Base-by-base conservation (phyloP, 2,329 filamentous ascomycete species). In the Beauveria varroae region DNA sequence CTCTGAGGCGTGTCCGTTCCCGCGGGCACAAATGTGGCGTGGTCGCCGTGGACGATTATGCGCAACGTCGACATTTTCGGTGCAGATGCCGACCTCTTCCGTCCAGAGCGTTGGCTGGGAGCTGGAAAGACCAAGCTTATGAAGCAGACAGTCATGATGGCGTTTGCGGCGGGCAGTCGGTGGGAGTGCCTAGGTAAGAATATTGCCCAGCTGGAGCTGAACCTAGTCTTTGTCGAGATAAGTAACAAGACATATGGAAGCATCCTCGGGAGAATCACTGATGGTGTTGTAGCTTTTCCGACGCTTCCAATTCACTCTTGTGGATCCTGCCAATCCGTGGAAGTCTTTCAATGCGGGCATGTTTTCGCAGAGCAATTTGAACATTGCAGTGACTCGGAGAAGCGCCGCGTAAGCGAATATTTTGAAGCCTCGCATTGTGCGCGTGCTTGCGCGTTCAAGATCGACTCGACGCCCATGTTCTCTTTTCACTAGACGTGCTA, bases 171-270 rank as follows among this genome's bases (percentile, higher is more conserved):
- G 37, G 72, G 72, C 1, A 52, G 60, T 22, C 63, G 65, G 20
- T 72, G 67, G 62, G 63, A 65, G 46, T 74, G 72, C 51, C 60
- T 72, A 6, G 72, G 72, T 1, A 68, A 68, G 56, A 67, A 67
- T 18, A 65, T 72, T 40, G 71, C 71, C 5, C 52, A 67, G 26
- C 66, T 73, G 62, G 69, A 73, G 58, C 57, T 71, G 26, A 68
- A 69, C 51, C 64, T 62, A 63, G 63, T 68, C 16, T 65, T 73
- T 24, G 73, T 75, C 56, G 75, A 78, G 68, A 69, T 74, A 24
- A 47, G 60, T 40, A 30, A 18, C 46, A 37, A 4, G 34, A 49
- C 49, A 20, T 18, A 30, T 20, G 8, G 24, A 28, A 8, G n/a
- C 22, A n/a, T 22, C 4, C 12, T 37, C 12, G 5, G 8, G 6